phyloP scores from a whole-genome alignment of 208 protist species.

The Crithidia sp. region DNA sequence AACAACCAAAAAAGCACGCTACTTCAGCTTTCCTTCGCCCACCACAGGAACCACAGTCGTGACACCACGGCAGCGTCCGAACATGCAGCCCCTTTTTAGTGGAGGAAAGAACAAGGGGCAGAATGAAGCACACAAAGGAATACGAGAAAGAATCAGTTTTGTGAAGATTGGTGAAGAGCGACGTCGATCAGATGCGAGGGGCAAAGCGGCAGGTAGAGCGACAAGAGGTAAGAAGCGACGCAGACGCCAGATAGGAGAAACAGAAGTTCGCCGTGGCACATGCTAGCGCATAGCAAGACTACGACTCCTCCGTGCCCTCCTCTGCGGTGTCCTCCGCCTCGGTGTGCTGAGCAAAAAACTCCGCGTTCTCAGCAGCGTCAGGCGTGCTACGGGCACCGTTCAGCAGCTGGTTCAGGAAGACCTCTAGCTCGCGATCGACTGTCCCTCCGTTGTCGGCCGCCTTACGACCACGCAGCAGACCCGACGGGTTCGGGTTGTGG shows the following conservation, averaged over 20 bases:
- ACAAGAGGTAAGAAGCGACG: too few relatives aligned
- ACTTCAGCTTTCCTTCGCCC: too few relatives aligned
- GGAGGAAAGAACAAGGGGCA: not conserved
- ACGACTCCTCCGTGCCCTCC: slow-evolving; percentile 15
- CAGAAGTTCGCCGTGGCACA: too few relatives aligned
- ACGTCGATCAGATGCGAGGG: not conserved
- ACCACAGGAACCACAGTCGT: too few relatives aligned
- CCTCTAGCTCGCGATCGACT: slow-evolving; percentile 68
- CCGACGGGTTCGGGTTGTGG: slow-evolving; percentile 87
- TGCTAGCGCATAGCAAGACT: not conserved
- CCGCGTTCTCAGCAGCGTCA: slow-evolving; percentile 18
- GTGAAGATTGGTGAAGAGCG: slow-evolving; percentile 6
- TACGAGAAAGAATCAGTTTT: not conserved
- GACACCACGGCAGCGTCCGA: too few relatives aligned
- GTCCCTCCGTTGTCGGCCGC: slow-evolving; percentile 12
- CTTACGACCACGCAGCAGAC: slow-evolving; percentile 59
- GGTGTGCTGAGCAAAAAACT: not conserved
- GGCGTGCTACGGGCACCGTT: slow-evolving; percentile 11
- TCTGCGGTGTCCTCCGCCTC: slow-evolving; percentile 5
- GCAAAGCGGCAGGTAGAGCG: too few relatives aligned
- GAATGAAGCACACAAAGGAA: not conserved
- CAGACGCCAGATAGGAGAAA: too few relatives aligned
- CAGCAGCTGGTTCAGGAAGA: slow-evolving; percentile 58
- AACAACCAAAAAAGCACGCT: too few relatives aligned
- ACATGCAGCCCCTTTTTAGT: too few relatives aligned